These are phyloP conservation scores for Aphelidium insulamus DNA, from an alignment of 371 early-diverging fungal species.

Conservation along the genomic window DNA sequence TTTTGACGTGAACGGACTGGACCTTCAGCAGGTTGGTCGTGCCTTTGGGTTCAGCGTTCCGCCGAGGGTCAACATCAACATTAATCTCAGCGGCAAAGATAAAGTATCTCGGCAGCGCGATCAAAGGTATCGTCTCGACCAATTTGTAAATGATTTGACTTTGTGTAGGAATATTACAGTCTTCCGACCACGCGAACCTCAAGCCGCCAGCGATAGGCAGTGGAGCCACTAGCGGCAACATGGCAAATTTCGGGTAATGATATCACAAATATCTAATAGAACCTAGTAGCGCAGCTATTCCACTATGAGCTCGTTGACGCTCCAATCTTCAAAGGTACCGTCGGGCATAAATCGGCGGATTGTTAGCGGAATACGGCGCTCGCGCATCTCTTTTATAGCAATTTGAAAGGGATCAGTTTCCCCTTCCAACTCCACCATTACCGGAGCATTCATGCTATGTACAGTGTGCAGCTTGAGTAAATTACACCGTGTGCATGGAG, in stretches of 20 bases:
- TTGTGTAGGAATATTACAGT: not conserved
- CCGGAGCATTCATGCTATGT: conserved; percentile 90
- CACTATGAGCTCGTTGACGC: conserved; percentile 75
- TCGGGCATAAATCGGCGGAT: conserved; percentile 93
- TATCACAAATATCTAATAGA: too few relatives aligned
- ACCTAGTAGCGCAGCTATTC: too few relatives aligned
- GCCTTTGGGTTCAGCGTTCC: conserved; percentile 92
- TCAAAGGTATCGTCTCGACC: not conserved
- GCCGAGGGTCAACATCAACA: conserved; percentile 77
- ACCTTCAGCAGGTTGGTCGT: conserved; percentile 74
- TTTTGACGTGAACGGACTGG: conserved; percentile 77
- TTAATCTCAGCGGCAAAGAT: conserved; percentile 17
- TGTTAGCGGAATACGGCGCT: conserved; percentile 86
- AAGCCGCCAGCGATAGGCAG: not conserved
- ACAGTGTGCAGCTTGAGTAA: conserved; percentile 2
- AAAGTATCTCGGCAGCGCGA: not conserved
- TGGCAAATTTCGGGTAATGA: too few relatives aligned
- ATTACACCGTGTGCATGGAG: not conserved
- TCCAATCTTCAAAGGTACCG: conserved; percentile 94
- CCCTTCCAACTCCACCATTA: conserved; percentile 89
- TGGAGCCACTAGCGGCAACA: not conserved
- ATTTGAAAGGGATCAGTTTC: conserved; percentile 95
- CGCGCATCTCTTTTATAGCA: conserved; percentile 90
- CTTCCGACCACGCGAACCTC: not conserved
- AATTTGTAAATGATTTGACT: not conserved